Evolutionary conservation across 192 early-diverging fungal species (phyloP).

Genomic region (Chytriomyces sp.): DNA sequence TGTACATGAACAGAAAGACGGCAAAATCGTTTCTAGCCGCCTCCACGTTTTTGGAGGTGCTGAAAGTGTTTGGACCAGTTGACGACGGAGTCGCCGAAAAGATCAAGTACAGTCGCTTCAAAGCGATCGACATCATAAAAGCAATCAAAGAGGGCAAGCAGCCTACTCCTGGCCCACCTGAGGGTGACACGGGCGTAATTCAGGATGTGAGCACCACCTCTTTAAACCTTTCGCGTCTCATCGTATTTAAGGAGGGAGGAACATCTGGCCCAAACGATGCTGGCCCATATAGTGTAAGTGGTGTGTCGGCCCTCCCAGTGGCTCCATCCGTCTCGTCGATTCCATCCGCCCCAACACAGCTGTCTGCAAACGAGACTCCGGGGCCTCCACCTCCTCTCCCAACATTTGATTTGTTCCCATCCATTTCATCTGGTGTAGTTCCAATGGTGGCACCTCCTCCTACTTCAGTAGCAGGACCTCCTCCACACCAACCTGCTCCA

Average conservation of each 20-base stretch:
- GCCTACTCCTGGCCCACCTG: constrained; percentile 55
- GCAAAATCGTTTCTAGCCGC: constrained; percentile 85
- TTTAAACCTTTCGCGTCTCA: background rate
- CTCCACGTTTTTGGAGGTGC: constrained; percentile 84
- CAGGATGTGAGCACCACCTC: background rate
- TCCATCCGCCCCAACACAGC: constrained; percentile 30
- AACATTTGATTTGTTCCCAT: constrained; percentile 11
- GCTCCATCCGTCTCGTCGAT: background rate
- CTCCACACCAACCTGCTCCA: too few relatives aligned
- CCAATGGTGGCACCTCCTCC: constrained; percentile 16
- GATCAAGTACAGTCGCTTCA: constrained; percentile 95
- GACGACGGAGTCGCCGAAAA: constrained; percentile 67
- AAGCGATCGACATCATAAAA: constrained; percentile 92
- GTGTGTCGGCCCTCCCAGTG: background rate
- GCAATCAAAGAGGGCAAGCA: constrained; percentile 81
- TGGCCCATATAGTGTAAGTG: too few relatives aligned
- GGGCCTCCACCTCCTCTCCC: constrained; percentile 10
- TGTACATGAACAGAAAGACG: constrained; percentile 63
- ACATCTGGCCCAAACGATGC: too few relatives aligned
- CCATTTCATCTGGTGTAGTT: constrained; percentile 19
- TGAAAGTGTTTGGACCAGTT: constrained; percentile 76
- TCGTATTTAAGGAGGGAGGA: too few relatives aligned
- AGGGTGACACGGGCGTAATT: constrained; percentile 30
- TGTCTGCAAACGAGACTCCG: constrained; percentile 37
- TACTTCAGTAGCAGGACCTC: too few relatives aligned